Base-by-base conservation (phyloP, 192 early-diverging fungal genomes). In the Glomus cerebriforme region DNA sequence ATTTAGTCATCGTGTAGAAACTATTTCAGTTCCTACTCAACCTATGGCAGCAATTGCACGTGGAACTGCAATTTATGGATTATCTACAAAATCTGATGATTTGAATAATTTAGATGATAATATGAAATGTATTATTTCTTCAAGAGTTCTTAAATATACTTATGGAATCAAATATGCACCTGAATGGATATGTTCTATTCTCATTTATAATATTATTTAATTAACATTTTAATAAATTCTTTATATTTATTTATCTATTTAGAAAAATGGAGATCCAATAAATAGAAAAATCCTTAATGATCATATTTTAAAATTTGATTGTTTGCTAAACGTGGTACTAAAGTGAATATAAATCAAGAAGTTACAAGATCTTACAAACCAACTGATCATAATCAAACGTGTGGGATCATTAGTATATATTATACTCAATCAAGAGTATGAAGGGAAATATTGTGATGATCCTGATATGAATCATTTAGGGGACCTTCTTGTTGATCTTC, bases 71-170 rank as follows among this genome's bases (percentile, higher is more conserved):
- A n/a, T n/a, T n/a, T n/a, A n/a, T n/a, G n/a, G n/a, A n/a, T n/a
- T n/a, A n/a, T n/a, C n/a, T n/a, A n/a, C n/a, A n/a, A n/a, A n/a
- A 43, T 43, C 39, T 0, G 10, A 43, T 43, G 70, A 85, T 83
- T 78, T 86, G 88, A 1, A 4, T 86, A 32, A 79, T 77, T 17
- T 85, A 85, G 10, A 77, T 81, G 4, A 83, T 88, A 1, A 29
- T 32, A 9, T 43, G 39, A 43, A 43, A 43, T 43, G 39, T 43
- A 5, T 43, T 43, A 43, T 43, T 43, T 1, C 10, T 43, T 43
- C 26, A 31, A 24, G 63, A 10, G 31, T 65, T 12, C 31, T 65
- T 15, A 65, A 65, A 65, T 65, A 29, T 24, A 65, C 63, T 65
- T 65, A 65, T 65, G 63, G 63, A 31, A 65, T 17, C 10, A 43